Evolutionary conservation across 768 basidiomycete genomes (phyloP).

Genomic region (Psilocybe cubensis): DNA sequence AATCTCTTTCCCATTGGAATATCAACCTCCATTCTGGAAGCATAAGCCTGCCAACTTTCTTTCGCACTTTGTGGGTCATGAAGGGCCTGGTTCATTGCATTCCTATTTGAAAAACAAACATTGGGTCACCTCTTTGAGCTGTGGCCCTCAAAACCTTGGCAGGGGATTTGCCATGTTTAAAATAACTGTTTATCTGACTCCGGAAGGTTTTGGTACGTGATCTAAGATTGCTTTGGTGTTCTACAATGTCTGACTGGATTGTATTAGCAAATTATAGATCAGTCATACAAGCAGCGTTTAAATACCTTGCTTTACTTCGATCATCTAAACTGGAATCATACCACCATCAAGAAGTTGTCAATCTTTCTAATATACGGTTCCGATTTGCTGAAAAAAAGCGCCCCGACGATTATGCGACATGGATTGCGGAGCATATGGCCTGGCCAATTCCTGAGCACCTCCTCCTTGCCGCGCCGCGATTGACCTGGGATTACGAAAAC

Average conservation of each 20-base stretch:
- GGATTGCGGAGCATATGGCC: constrained; percentile 73
- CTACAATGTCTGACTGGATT: neutral
- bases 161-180: constrained; percentile 92
- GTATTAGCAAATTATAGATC: constrained; percentile 72
- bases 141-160: constrained; percentile 71
- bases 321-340: constrained; percentile 61
- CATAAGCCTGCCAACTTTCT: constrained; percentile 80
- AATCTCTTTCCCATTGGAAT: constrained; percentile 77
- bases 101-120: constrained; percentile 90
- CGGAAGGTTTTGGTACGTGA: constrained; percentile 83
- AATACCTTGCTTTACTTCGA: constrained; percentile 76
- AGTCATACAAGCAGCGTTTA: constrained; percentile 71
- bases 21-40: constrained; percentile 75
- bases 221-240: neutral
- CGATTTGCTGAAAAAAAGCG: constrained; percentile 84
- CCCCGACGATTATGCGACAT: constrained; percentile 80
- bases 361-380: constrained; percentile 76
- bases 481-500: constrained; percentile 75
- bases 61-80: constrained; percentile 86
- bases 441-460: constrained; percentile 84
- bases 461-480: constrained; percentile 68
- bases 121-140: constrained; percentile 78
- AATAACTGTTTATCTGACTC: constrained; percentile 78
- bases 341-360: constrained; percentile 77
- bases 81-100: constrained; percentile 89